Evolutionary conservation across 257 asterid species (phyloP), one percentile per base, ranked within the genome.

Genomic region (Fraxinus quadrangulata): DNA sequence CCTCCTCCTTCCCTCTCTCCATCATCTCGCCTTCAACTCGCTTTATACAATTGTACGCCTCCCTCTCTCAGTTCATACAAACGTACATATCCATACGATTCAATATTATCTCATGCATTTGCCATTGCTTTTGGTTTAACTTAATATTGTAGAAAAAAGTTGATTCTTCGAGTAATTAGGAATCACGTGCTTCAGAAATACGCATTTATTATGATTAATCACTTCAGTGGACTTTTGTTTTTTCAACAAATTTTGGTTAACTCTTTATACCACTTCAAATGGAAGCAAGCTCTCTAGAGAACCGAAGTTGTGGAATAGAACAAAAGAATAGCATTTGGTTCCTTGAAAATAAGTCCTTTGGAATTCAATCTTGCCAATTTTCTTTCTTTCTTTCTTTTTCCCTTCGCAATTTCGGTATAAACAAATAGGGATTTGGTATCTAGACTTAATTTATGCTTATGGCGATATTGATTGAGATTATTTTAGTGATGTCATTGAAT

Each of bases 1-100:
- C 91, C 86, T 79, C 85, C 78, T 3, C 81, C 83, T 65, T 21
- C 63, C 31, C 75, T 66, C 75, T 49, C 82, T 39, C 68, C 82
- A 19, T 61, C 82, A 75, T 83, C 80, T 73, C 82, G 54, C 37
- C 75, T 76, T 67, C 82, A 59, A 24, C 79, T 75, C 74, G 67
- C 76, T 78, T 47, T 80, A 10, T 77, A 30, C 75, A 77, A 84
- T 76, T 78, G 97, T 89, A 80, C 34, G 91, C 56, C 73, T 37
- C 67, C 7, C 36, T 70, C 65, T 77, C 72, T 79, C 67, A 49
- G 5, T 49, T 70, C 13, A 42, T 68, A 16, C 5, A 47, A 10
- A 2, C n/a, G 3, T 61, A 12, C 21, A 40, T 24, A 2, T 69
- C 2, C n/a, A 23, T 56, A n/a, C 21, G 28, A 47, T 14, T 47